These are phyloP conservation scores for Pleoardoris graminearum DNA, from an alignment of 2,329 filamentous ascomycete genomes.

Conservation along the genomic window DNA sequence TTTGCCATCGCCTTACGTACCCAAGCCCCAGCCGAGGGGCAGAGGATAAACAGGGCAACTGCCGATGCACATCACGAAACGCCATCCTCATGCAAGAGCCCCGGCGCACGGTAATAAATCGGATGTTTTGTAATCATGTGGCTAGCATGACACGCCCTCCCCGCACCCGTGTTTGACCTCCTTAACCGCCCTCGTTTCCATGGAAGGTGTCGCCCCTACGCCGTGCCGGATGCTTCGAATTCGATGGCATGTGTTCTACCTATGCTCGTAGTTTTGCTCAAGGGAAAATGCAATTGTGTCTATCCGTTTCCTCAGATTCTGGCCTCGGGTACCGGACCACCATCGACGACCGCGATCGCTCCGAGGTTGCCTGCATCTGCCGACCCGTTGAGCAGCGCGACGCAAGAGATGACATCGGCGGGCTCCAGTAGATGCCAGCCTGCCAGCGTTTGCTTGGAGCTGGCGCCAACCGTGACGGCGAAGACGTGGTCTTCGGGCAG, in stretches of 20 bases:
- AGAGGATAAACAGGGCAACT: background rate
- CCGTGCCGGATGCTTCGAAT: slow-evolving; percentile 23
- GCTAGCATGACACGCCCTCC: background rate
- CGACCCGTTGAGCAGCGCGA: slow-evolving; percentile 59
- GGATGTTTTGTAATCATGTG: background rate
- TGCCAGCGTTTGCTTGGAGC: slow-evolving; percentile 87
- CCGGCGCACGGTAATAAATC: background rate
- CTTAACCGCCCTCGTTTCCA: slow-evolving; percentile 13
- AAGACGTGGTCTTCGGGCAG: slow-evolving; percentile 72
- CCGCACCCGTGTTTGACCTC: slow-evolving; percentile 2
- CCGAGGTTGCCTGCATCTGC: slow-evolving; percentile 47
- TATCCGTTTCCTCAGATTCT: slow-evolving; percentile 19
- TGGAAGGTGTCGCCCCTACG: slow-evolving; percentile 14
- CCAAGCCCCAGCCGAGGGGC: background rate
- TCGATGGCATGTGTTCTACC: slow-evolving; percentile 5
- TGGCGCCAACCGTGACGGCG: slow-evolving; percentile 88
- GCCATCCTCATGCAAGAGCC: background rate
- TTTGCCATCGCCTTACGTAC: background rate
- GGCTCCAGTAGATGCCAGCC: slow-evolving; percentile 90
- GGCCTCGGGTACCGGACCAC: slow-evolving; percentile 41
- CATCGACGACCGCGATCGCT: slow-evolving; percentile 47
- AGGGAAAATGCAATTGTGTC: slow-evolving; percentile 6
- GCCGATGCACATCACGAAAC: slow-evolving; percentile 4
- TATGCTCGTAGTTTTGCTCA: slow-evolving; percentile 4
- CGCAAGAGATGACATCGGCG: slow-evolving; percentile 75